Conservation (phyloP, 176 grass and related monocot genomes). For the Carex parvula region DNA sequence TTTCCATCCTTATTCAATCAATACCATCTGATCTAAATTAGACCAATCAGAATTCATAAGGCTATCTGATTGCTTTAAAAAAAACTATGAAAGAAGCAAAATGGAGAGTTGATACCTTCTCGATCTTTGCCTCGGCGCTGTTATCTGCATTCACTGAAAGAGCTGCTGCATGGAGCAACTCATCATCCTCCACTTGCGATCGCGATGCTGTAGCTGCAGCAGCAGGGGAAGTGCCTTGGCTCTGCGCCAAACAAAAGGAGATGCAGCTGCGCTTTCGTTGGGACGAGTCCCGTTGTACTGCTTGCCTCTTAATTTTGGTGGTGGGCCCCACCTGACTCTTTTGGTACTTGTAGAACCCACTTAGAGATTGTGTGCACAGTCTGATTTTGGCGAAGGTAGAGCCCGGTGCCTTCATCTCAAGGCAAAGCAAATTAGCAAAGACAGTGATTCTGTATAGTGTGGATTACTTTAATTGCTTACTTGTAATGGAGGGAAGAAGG, state of each 20-base stretch:
- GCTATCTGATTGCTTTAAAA: background rate
- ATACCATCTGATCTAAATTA: background rate
- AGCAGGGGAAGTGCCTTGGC: background rate
- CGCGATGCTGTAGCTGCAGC: background rate
- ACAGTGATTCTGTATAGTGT: background rate
- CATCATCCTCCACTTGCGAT: background rate
- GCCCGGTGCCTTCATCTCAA: background rate
- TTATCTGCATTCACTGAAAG: conserved; percentile 4
- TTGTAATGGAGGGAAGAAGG: background rate
- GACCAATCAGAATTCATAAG: background rate
- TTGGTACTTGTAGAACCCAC: background rate
- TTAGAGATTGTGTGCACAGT: background rate
- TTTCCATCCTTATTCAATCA: background rate
- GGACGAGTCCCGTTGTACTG: background rate
- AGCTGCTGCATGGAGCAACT: background rate
- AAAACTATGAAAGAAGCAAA: background rate
- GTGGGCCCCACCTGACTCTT: background rate
- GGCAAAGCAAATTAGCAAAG: background rate
- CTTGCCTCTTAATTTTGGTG: background rate
- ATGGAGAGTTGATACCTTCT: conserved; percentile 9
- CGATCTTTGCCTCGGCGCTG: background rate
- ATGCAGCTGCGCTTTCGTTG: background rate
- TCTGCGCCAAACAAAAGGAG: background rate
- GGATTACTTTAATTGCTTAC: background rate
- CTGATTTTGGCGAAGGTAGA: conserved; percentile 12